These are phyloP conservation scores for Cyberlindnera meyerae DNA, from an alignment of 805 yeast species.

Conservation along the genomic window DNA sequence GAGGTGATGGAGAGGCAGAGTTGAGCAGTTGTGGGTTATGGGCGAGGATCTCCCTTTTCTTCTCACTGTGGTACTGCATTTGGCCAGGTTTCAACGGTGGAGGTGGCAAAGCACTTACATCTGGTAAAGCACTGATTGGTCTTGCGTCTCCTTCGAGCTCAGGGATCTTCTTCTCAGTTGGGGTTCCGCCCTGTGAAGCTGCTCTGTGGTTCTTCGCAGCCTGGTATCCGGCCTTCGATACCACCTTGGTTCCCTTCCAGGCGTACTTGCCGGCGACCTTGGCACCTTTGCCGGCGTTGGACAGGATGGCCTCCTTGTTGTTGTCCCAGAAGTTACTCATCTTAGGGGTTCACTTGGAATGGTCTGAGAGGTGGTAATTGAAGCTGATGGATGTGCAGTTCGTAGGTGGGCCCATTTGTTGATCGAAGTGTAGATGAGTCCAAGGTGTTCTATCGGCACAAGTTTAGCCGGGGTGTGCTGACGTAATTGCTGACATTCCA, in stretches of 20 bases:
- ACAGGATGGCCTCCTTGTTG: conserved; percentile 35
- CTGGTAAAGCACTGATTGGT: conserved; percentile 7
- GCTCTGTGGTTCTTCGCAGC: conserved; percentile 31
- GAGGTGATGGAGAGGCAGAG: not conserved
- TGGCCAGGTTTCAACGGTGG: conserved; percentile 38
- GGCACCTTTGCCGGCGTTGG: conserved; percentile 33
- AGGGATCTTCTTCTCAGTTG: conserved; percentile 3
- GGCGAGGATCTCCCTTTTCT: conserved; percentile 3
- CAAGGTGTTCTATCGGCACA: no score
- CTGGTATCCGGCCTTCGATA: conserved; percentile 36
- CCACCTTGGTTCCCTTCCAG: conserved; percentile 35
- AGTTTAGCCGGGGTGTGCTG: no score
- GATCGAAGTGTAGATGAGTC: no score
- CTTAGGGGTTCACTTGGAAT: not conserved
- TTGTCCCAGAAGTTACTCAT: conserved; percentile 36
- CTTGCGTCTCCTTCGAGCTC: conserved; percentile 12
- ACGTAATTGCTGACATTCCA: no score
- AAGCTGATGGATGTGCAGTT: no score
- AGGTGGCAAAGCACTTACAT: conserved; percentile 29
- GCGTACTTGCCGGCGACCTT: conserved; percentile 33
- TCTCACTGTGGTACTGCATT: conserved; percentile 26
- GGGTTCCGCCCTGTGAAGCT: not conserved
- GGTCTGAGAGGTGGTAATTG: no score
- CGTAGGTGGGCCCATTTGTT: no score
- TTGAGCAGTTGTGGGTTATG: conserved; percentile 2